A percentile compares a stretch with the other conserved stretches of the same genome.
Conservation (phyloP, 73 alveolate genomes). For the Blepharisma japonicum region DNA sequence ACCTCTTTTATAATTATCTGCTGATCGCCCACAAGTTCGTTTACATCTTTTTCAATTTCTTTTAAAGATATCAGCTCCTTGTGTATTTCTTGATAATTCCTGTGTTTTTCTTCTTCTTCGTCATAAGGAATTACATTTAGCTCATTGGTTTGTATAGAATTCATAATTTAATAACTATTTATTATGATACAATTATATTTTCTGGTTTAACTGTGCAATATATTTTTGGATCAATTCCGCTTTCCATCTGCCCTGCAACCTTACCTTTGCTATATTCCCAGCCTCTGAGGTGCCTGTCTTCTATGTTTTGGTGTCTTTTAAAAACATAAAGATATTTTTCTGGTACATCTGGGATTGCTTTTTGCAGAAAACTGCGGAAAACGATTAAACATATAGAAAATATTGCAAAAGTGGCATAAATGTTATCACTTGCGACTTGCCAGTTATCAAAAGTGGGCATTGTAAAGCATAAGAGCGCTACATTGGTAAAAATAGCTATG, state of each 20-base stretch:
- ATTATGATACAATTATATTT: too few species aligned
- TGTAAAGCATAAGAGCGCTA: constrained; percentile 38
- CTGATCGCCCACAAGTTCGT: too few species aligned
- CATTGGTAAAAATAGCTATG: constrained; percentile 47
- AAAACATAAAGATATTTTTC: not conserved
- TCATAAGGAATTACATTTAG: too few species aligned
- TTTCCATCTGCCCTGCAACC: constrained; percentile 6
- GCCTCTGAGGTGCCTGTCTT: constrained; percentile 23
- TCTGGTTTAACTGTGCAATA: too few species aligned
- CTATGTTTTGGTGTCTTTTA: constrained; percentile 20
- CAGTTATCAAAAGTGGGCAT: constrained; percentile 14
- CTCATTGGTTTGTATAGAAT: too few species aligned
- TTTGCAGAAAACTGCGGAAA: not conserved
- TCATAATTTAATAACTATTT: too few species aligned
- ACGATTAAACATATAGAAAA: not conserved
- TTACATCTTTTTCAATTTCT: too few species aligned
- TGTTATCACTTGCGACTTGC: not conserved
- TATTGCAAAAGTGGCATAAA: not conserved
- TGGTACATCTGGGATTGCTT: not conserved
- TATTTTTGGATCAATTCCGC: too few species aligned
- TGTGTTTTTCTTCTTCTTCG: too few species aligned
- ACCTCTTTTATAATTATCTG: too few species aligned
- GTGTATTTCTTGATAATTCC: too few species aligned
- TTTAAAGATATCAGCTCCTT: too few species aligned
- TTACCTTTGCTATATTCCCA: not conserved